Conservation (phyloP, 768 basidiomycete species). For the Russula earlei region DNA sequence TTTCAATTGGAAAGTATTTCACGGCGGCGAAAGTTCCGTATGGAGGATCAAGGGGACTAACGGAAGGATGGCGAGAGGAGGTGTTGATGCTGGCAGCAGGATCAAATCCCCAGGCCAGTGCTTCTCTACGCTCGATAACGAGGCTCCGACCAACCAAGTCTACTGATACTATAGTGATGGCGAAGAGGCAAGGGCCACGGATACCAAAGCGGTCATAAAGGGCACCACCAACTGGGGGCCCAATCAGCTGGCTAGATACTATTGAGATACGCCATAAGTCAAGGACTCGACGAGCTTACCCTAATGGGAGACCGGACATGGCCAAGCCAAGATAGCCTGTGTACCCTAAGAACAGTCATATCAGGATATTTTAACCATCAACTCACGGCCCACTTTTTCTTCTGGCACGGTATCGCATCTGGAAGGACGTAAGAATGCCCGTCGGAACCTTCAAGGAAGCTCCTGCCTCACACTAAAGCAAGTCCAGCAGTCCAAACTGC, state of each 20-base stretch:
- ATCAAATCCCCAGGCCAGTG: slow-evolving; percentile 26
- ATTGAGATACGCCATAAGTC: background rate
- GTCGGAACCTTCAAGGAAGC: background rate
- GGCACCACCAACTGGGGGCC: slow-evolving; percentile 33
- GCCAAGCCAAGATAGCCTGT: slow-evolving; percentile 33
- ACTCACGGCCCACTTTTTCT: slow-evolving; percentile 28
- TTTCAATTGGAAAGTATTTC: background rate
- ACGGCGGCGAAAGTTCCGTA: slow-evolving; percentile 2
- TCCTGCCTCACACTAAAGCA: slow-evolving; percentile 29
- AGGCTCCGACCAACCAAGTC: slow-evolving; percentile 32
- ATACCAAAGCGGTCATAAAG: slow-evolving; percentile 31
- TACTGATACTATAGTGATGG: slow-evolving; percentile 26
- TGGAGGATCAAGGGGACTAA: background rate
- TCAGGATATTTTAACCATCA: background rate
- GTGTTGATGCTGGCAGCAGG: slow-evolving; percentile 11
- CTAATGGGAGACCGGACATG: slow-evolving; percentile 32
- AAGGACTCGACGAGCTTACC: slow-evolving; percentile 21
- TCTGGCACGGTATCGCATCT: slow-evolving; percentile 33
- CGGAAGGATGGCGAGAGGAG: background rate
- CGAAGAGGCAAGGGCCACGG: slow-evolving; percentile 32
- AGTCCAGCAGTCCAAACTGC: slow-evolving; percentile 34
- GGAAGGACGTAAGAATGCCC: background rate
- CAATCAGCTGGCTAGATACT: slow-evolving; percentile 26
- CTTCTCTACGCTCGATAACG: slow-evolving; percentile 31
- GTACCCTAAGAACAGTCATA: background rate